These are phyloP conservation scores for Marsdenia floribunda DNA, from an alignment of 257 asterid species.

Conservation along the genomic window DNA sequence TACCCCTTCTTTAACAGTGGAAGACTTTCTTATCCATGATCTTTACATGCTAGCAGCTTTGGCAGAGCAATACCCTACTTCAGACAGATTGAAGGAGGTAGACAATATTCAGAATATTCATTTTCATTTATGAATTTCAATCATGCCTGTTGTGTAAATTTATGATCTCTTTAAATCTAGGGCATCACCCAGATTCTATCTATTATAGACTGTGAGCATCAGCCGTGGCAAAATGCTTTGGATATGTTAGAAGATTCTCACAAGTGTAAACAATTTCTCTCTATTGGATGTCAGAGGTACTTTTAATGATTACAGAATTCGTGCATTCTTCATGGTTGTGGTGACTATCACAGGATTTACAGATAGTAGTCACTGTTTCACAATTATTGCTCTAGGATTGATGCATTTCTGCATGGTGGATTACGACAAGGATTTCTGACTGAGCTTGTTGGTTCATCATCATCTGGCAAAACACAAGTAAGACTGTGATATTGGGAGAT, in stretches of 20 bases:
- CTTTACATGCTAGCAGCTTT: slow-evolving; percentile 42
- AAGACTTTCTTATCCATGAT: slow-evolving; percentile 71
- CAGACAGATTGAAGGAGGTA: slow-evolving; percentile 62
- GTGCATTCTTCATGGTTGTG: not conserved
- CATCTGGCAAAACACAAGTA: slow-evolving; percentile 95
- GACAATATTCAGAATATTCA: slow-evolving; percentile 6
- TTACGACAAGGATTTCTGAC: slow-evolving; percentile 57
- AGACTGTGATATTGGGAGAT: slow-evolving; percentile 4
- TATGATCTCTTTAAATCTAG: slow-evolving; percentile 24
- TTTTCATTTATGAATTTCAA: not conserved
- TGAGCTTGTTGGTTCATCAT: slow-evolving; percentile 87
- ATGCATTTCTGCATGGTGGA: slow-evolving; percentile 73
- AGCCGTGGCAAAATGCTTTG: slow-evolving; percentile 61
- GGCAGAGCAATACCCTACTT: slow-evolving; percentile 37
- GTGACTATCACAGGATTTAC: not conserved
- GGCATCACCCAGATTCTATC: slow-evolving; percentile 60
- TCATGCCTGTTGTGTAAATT: not conserved
- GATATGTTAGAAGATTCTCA: slow-evolving; percentile 57
- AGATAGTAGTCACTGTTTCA: slow-evolving; percentile 9
- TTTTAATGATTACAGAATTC: not conserved
- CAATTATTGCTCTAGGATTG: slow-evolving; percentile 44
- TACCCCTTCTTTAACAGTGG: slow-evolving; percentile 32
- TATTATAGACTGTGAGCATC: slow-evolving; percentile 43
- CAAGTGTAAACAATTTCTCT: slow-evolving; percentile 41
- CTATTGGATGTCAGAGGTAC: slow-evolving; percentile 73